Percentiles rank a stretch among this genome's conserved stretches.
These are phyloP conservation scores for Picea mariana DNA, from an alignment of 83 land plant genomes.

Conservation along the genomic window DNA sequence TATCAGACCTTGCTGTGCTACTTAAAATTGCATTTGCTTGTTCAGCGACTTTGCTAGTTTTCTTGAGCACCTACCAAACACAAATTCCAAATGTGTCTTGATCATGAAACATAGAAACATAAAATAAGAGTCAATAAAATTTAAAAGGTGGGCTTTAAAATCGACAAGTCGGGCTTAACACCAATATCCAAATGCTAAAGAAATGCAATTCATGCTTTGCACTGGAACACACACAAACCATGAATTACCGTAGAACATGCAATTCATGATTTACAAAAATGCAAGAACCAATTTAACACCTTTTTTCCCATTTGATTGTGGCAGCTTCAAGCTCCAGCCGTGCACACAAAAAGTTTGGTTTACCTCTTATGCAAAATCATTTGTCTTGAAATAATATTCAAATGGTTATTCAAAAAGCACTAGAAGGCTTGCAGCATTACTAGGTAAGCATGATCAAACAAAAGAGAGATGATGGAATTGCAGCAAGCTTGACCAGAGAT, in stretches of 20 bases:
- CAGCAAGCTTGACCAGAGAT: no score
- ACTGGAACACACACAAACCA: no score
- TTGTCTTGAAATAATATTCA: no score
- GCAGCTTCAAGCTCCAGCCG: no score
- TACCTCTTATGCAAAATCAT: no score
- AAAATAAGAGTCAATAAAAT: neutral
- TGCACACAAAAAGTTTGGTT: no score
- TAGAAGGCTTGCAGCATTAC: no score
- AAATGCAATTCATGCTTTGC: neutral
- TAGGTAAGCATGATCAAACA: no score
- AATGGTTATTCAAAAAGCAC: no score
- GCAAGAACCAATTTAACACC: neutral
- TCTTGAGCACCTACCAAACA: conserved; percentile 6
- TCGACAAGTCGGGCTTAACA: neutral
- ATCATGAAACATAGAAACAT: neutral
- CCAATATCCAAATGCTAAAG: conserved; percentile 1
- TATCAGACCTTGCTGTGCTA: neutral
- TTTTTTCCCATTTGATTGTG: neutral
- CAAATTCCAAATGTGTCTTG: neutral
- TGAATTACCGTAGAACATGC: neutral
- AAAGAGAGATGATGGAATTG: no score
- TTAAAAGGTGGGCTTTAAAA: neutral
- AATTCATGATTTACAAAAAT: neutral
- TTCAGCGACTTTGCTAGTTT: neutral
- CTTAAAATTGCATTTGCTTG: conserved; percentile 7